A percentile compares a stretch with the other conserved stretches of the same genome.
phyloP scores from a whole-genome alignment of 345 rosid genomes.

The Syzygium grande region DNA sequence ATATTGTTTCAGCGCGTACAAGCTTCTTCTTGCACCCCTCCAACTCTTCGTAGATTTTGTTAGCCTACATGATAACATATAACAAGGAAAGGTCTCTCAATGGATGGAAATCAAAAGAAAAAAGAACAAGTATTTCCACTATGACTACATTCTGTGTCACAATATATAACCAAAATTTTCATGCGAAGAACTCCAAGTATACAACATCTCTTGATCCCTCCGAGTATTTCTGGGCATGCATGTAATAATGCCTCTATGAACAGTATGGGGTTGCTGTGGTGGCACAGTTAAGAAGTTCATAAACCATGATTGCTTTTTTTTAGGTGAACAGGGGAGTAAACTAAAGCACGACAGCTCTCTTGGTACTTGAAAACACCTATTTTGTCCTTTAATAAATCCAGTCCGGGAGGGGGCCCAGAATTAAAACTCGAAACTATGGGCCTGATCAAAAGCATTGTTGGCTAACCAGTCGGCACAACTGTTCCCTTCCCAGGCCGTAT shows the following conservation, averaged over 20 bases:
- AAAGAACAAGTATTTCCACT: background rate
- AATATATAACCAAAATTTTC: background rate
- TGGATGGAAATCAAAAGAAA: background rate
- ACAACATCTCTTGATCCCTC: background rate
- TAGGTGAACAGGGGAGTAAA: background rate
- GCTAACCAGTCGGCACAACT: background rate
- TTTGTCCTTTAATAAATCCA: background rate
- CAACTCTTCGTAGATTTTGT: conserved; percentile 59
- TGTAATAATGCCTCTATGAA: background rate
- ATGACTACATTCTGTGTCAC: background rate
- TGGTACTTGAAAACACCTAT: accelerated
- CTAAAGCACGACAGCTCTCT: background rate
- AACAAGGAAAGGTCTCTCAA: background rate
- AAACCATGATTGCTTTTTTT: background rate
- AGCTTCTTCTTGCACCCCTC: conserved; percentile 85
- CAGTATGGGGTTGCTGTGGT: background rate
- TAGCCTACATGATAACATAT: conserved; percentile 33
- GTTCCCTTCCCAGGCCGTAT: background rate
- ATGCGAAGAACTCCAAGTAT: background rate
- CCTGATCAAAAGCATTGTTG: background rate
- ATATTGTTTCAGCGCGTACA: conserved; percentile 58
- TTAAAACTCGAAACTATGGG: background rate
- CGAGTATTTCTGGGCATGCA: background rate
- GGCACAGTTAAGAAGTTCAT: background rate
- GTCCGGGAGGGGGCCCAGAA: background rate